Conservation (phyloP, 805 yeast species). For the Ogataea dorogensis region DNA sequence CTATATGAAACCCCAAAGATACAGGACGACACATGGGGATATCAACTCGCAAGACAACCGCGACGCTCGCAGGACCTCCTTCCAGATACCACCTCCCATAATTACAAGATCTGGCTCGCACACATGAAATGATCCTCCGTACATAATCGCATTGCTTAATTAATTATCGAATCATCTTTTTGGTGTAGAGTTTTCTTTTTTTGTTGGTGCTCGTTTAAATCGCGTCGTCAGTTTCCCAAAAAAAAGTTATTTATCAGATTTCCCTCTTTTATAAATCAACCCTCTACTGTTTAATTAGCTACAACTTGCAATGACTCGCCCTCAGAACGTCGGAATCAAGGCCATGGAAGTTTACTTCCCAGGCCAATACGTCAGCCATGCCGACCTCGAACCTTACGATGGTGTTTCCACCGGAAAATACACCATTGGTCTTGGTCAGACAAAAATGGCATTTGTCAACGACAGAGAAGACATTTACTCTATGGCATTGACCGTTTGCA, state of each 20-base stretch:
- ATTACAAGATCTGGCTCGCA: slow-evolving; percentile 19
- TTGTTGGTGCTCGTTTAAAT: slow-evolving; percentile 7
- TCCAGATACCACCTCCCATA: slow-evolving; percentile 16
- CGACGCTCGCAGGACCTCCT: slow-evolving; percentile 2
- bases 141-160: slow-evolving; percentile 9
- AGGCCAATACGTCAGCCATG: slow-evolving; percentile 77
- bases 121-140: slow-evolving; percentile 11
- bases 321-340: slow-evolving; percentile 92
- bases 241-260: slow-evolving; percentile 12
- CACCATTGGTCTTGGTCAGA: slow-evolving; percentile 98
- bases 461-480: slow-evolving; percentile 98
- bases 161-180: slow-evolving; percentile 1
- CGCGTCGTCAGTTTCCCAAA: slow-evolving; percentile 4
- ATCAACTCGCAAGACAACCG: slow-evolving; percentile 13
- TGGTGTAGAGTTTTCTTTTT: slow-evolving; percentile 6
- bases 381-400: slow-evolving; percentile 80
- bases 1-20: slow-evolving; percentile 19
- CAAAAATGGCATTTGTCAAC: slow-evolving; percentile 95
- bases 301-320: slow-evolving; percentile 39
- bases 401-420: slow-evolving; percentile 91
- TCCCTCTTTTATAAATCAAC: slow-evolving; percentile 11
- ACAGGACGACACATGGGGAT: slow-evolving; percentile 14
- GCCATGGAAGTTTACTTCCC: slow-evolving; percentile 95
- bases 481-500: slow-evolving; percentile 82
- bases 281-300: slow-evolving; percentile 3